These are phyloP conservation scores for Quercus alba DNA, from an alignment of 306 rosid species.

Conservation along the genomic window DNA sequence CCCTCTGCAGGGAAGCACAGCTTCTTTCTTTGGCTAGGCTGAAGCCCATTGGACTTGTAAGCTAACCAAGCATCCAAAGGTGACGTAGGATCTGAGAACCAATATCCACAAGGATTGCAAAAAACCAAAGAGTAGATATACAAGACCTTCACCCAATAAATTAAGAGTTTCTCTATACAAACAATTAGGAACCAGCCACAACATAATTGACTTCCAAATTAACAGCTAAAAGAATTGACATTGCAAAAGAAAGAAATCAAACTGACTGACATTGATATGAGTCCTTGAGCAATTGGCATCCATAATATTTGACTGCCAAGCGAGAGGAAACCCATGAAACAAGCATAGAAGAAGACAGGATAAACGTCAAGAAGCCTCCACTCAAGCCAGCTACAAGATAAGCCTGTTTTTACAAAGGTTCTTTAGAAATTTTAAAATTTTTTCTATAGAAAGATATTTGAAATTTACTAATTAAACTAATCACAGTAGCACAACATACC, in stretches of 20 bases:
- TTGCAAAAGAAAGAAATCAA: slow-evolving; percentile 1
- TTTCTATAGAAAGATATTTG: slow-evolving; percentile 1
- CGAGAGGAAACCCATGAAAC: slow-evolving; percentile 69
- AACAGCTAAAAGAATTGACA: background rate
- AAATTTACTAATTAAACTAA: slow-evolving; percentile 7
- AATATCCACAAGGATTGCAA: background rate
- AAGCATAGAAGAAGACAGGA: slow-evolving; percentile 65
- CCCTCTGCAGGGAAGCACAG: background rate
- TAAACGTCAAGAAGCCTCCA: slow-evolving; percentile 87
- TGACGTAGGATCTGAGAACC: background rate
- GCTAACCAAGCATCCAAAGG: background rate
- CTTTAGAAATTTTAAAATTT: slow-evolving; percentile 32
- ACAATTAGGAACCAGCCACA: background rate
- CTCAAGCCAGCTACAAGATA: slow-evolving; percentile 80
- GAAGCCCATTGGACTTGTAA: background rate
- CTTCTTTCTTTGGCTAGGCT: background rate
- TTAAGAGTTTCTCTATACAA: background rate
- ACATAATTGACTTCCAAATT: background rate
- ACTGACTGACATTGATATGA: slow-evolving; percentile 18
- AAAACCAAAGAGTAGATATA: background rate
- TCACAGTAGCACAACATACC: slow-evolving; percentile 42
- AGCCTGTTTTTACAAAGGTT: slow-evolving; percentile 63
- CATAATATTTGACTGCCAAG: slow-evolving; percentile 60
- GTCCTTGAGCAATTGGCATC: slow-evolving; percentile 54
- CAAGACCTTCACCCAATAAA: background rate